Evolutionary conservation across 345 rosid species (phyloP), one percentile per base, ranked within the genome.

Genomic region (Hibiscus syriacus): DNA sequence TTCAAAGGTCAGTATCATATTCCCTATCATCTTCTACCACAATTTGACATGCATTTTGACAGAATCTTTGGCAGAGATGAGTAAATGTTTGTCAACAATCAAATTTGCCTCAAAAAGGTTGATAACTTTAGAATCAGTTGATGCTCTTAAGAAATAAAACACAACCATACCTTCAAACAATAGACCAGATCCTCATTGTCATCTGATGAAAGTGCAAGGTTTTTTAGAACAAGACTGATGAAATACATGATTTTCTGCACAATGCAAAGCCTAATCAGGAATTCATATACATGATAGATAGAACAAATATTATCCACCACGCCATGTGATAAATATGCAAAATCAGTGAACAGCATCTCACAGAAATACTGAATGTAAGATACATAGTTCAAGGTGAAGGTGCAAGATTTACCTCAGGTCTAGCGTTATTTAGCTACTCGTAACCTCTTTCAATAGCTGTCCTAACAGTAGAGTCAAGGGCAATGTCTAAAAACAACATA

Each of bases 381-480:
- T 36, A 56, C 56, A 25, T 72, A 22, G 8, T 29, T 46, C n/a
- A 62, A 52, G 57, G 54, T 39, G 41, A 64, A 5, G 49, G 68
- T 23, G 14, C 71, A 50, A 48, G 50, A 78, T 23, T 72, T 70
- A 89, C 99, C 96, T 89, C 98, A 29, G 96, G 93, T 45, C 89
- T 85, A 73, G 93, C 87, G 73, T 83, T 68, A 30, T 78, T 91
- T 74, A 94, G 74, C 74, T 88, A 93, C 75, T 86, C 96, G 10
- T 89, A 91, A 53, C 98, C 98, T 78, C 97, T 85, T 82, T 94
- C 99, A 78, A 86, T 84, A 64, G 96, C 96, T 67, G 97, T 94
- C 76, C 99, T 89, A 69, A 91, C 96, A 55, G 97, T 79, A 64
- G 99, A 94, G 72, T 94, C 99, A 62, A 94, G 93, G 43, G 98